Percentiles rank a stretch among this genome's conserved stretches.
phyloP scores from a whole-genome alignment of 192 early-diverging fungal genomes.

The Umbelopsis sp. region DNA sequence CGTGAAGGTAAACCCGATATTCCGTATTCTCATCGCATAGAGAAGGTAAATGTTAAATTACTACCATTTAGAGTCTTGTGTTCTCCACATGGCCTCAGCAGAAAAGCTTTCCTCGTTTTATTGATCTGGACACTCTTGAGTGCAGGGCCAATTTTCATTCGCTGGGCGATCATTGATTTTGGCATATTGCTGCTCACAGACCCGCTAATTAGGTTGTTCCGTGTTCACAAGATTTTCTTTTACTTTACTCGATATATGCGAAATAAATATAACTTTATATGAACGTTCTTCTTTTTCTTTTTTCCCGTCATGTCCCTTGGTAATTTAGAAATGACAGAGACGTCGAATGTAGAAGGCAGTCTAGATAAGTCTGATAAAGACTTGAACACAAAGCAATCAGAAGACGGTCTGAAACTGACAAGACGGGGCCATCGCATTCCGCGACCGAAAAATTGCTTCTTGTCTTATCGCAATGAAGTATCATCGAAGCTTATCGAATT shows the following conservation, averaged over 20 bases:
- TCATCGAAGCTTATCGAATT: not conserved
- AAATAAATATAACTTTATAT: too few species aligned
- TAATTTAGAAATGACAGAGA: not conserved
- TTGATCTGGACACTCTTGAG: not conserved
- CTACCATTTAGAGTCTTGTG: not conserved
- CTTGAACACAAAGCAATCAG: not conserved
- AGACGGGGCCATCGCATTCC: not conserved
- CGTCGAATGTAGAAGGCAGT: not conserved
- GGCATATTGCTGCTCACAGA: too few species aligned
- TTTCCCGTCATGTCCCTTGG: too few species aligned
- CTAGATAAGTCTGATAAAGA: not conserved
- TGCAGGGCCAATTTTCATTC: not conserved
- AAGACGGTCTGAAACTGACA: not conserved
- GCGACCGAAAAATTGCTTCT: not conserved
- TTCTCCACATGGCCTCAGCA: constrained; percentile 5
- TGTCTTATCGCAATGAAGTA: not conserved
- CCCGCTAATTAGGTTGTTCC: not conserved
- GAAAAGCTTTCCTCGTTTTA: not conserved
- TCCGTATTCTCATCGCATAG: not conserved
- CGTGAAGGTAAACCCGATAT: too few species aligned
- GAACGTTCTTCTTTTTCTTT: too few species aligned
- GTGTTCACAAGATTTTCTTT: constrained; percentile 21
- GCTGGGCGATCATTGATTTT: constrained; percentile 1
- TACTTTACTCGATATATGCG: not conserved
- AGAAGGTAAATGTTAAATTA: constrained; percentile 6